Evolutionary conservation across 306 rosid genomes (phyloP).

Genomic region (Sophora flavescens): DNA sequence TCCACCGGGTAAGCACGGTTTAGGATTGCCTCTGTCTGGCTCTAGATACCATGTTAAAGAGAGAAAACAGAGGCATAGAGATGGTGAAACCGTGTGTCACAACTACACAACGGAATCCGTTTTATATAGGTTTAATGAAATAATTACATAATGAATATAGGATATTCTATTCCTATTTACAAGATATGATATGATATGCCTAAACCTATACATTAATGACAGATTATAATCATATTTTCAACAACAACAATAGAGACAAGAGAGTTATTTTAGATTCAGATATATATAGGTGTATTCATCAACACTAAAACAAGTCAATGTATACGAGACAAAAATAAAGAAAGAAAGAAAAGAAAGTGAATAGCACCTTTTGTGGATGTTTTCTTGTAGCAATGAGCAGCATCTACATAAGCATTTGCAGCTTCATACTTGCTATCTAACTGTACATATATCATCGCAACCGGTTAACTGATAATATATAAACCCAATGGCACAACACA

Average conservation of each 20-base stretch:
- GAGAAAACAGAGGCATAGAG: no score
- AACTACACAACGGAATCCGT: no score
- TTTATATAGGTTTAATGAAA: no score
- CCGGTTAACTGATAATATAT: not conserved
- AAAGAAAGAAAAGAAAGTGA: not conserved
- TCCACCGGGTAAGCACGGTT: no score
- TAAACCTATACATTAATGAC: no score
- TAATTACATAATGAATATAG: no score
- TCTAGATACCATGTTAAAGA: no score
- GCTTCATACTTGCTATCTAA: constrained; percentile 62
- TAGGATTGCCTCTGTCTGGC: no score
- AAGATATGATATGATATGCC: no score
- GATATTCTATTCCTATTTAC: no score
- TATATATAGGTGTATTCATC: not conserved
- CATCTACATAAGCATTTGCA: constrained; percentile 61
- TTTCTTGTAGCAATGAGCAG: constrained; percentile 64
- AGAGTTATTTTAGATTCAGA: constrained; percentile 6
- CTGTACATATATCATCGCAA: constrained; percentile 43
- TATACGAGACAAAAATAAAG: not conserved
- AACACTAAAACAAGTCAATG: not conserved
- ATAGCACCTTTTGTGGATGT: constrained; percentile 52
- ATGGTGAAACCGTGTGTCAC: no score
- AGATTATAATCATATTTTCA: no score
- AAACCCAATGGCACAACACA: not conserved
- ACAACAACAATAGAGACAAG: not conserved